Evolutionary conservation across 2,329 filamentous ascomycete species (phyloP).

Genomic region (Teratosphaeria pseudoeucalypti): DNA sequence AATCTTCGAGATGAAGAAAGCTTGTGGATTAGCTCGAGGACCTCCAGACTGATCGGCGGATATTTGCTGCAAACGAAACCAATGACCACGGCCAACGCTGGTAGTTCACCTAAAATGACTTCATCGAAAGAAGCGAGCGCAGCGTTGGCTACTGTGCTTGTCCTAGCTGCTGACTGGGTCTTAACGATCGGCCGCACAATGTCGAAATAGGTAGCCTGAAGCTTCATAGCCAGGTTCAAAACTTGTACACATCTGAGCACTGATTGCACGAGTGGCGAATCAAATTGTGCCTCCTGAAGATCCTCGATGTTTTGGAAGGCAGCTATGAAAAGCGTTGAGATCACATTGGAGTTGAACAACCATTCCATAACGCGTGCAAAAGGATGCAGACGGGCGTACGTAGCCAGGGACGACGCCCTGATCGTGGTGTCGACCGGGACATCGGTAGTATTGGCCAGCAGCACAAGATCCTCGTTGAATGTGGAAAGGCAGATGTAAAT

Average conservation of each 20-base stretch:
- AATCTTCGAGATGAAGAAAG: constrained; percentile 76
- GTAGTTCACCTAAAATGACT: constrained; percentile 69
- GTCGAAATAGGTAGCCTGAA: constrained; percentile 85
- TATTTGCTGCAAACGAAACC: constrained; percentile 80
- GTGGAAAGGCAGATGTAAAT: constrained; percentile 66
- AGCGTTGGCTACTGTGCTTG: constrained; percentile 57
- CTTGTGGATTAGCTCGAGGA: constrained; percentile 73
- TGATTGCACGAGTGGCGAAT: constrained; percentile 72
- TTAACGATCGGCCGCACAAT: constrained; percentile 73
- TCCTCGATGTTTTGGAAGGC: constrained; percentile 66
- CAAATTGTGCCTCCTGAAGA: constrained; percentile 60
- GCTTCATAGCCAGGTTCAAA: constrained; percentile 69
- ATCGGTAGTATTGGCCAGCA: constrained; percentile 70
- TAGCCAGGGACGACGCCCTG: constrained; percentile 59
- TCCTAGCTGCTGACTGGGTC: constrained; percentile 49
- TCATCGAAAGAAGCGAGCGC: constrained; percentile 88
- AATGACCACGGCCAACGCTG: constrained; percentile 70
- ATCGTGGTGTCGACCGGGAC: constrained; percentile 67
- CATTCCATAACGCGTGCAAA: constrained; percentile 95
- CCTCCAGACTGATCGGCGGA: constrained; percentile 66
- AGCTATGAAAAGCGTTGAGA: constrained; percentile 65
- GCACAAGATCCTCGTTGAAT: constrained; percentile 89
- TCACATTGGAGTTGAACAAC: constrained; percentile 88
- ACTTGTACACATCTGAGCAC: constrained; percentile 74
- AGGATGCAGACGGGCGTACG: constrained; percentile 79